phyloP scores from a whole-genome alignment of 2,329 filamentous ascomycete genomes.

The Ascosphaera apis region DNA sequence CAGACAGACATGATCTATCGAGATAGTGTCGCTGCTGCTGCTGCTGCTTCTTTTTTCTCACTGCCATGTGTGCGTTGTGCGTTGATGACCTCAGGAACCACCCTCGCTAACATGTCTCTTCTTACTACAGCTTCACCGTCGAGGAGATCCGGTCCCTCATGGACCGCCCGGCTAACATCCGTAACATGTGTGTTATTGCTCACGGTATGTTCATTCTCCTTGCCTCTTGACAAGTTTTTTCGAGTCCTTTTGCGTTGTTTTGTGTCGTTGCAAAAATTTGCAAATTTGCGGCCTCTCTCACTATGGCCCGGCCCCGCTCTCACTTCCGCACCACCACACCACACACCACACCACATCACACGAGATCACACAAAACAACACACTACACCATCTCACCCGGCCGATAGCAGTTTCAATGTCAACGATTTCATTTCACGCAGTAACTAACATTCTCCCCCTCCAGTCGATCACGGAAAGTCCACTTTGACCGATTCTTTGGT shows the following conservation, averaged over 20 bases:
- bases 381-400: no score
- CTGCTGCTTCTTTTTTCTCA: conserved; percentile 3
- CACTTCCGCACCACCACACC: no score
- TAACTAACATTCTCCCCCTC: conserved; percentile 2
- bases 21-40: no score
- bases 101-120: conserved; percentile 11
- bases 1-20: no score
- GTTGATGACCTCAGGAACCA: conserved; percentile 6
- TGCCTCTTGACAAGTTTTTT: background rate
- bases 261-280: no score
- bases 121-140: conserved; percentile 65
- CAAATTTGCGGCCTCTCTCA: no score
- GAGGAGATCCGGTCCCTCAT: conserved; percentile 44
- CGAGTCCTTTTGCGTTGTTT: no score
- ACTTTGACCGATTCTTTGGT: conserved; percentile 98
- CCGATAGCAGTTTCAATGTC: no score
- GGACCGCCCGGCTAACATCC: conserved; percentile 37
- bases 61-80: conserved; percentile 6
- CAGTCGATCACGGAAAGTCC: conserved; percentile 98
- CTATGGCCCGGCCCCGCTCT: no score
- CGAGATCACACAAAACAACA: no score
- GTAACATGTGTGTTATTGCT: conserved; percentile 99
- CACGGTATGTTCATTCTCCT: conserved; percentile 38
- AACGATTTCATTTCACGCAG: no score
- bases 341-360: no score